phyloP scores from a whole-genome alignment of 2,329 filamentous ascomycete genomes.

The Colletotrichum neosansevieriae region DNA sequence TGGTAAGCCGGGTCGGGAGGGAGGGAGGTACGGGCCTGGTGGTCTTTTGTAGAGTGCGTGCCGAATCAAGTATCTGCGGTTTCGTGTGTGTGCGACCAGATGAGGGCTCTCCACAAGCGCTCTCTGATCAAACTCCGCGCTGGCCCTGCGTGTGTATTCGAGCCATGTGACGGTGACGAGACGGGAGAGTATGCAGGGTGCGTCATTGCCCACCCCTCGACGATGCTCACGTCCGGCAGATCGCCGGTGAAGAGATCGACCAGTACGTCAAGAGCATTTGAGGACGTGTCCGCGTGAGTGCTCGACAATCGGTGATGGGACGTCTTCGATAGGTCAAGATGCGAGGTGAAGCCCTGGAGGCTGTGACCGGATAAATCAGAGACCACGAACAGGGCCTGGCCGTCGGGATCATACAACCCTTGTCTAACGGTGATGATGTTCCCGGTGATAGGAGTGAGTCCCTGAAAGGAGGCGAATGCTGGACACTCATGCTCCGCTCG shows the following conservation, averaged over 20 bases:
- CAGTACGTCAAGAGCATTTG: background rate
- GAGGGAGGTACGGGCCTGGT: slow-evolving; percentile 13
- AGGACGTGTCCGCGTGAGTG: background rate
- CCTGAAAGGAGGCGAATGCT: slow-evolving; percentile 2
- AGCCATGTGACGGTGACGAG: slow-evolving; percentile 23
- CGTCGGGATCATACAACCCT: background rate
- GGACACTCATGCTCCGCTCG: background rate
- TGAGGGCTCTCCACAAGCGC: too few species aligned
- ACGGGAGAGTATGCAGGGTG: background rate
- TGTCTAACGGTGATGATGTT: background rate
- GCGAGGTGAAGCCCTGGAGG: background rate
- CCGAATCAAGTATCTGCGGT: background rate
- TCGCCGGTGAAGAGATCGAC: background rate
- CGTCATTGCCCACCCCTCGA: slow-evolving; percentile 2
- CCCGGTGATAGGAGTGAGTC: background rate
- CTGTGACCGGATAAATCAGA: slow-evolving; percentile 28
- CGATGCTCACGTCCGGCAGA: background rate
- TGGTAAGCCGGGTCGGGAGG: slow-evolving; percentile 12
- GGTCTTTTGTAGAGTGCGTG: background rate
- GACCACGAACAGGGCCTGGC: slow-evolving; percentile 21
- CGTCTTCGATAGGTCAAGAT: background rate
- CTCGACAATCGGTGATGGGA: background rate
- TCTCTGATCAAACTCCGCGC: slow-evolving; percentile 12
- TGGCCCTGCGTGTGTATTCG: background rate
- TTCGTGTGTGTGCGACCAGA: background rate